These are phyloP conservation scores for Aspergillus sp. DNA, from an alignment of 2,329 filamentous ascomycete genomes.

Conservation along the genomic window DNA sequence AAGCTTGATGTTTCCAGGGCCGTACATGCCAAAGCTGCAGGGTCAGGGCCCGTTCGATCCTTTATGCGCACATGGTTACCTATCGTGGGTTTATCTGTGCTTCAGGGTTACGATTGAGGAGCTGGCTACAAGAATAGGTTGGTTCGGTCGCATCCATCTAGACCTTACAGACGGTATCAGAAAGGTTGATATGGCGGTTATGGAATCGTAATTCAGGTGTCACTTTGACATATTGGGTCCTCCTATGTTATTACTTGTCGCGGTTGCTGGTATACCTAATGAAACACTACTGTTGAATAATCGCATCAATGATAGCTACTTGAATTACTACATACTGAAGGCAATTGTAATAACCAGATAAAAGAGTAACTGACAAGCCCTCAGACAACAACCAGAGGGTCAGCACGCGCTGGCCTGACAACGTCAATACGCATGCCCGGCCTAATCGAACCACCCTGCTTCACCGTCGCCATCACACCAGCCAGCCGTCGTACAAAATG, in stretches of 20 bases:
- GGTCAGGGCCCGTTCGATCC: conserved; percentile 19
- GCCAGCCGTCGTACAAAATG: neutral
- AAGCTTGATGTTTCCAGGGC: conserved; percentile 30
- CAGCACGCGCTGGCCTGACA: neutral
- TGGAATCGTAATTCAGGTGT: neutral
- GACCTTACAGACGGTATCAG: too few relatives aligned
- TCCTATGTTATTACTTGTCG: too few relatives aligned
- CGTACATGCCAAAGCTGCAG: conserved; percentile 61
- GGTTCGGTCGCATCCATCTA: too few relatives aligned
- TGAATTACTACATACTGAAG: rapidly evolving
- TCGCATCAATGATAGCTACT: too few relatives aligned
- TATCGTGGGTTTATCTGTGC: neutral
- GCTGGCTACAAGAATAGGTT: too few relatives aligned
- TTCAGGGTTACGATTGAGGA: too few relatives aligned
- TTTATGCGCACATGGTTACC: neutral
- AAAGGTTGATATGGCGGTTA: too few relatives aligned
- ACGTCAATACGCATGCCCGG: neutral
- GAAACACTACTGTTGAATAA: too few relatives aligned
- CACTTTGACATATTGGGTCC: too few relatives aligned
- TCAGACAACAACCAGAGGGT: neutral
- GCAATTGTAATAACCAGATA: too few relatives aligned
- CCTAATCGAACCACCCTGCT: neutral
- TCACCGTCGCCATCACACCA: neutral
- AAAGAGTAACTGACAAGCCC: neutral
- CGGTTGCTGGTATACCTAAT: too few relatives aligned